phyloP scores from a whole-genome alignment of 495 filamentous ascomycete genomes.

The Neurospora cerealis region DNA sequence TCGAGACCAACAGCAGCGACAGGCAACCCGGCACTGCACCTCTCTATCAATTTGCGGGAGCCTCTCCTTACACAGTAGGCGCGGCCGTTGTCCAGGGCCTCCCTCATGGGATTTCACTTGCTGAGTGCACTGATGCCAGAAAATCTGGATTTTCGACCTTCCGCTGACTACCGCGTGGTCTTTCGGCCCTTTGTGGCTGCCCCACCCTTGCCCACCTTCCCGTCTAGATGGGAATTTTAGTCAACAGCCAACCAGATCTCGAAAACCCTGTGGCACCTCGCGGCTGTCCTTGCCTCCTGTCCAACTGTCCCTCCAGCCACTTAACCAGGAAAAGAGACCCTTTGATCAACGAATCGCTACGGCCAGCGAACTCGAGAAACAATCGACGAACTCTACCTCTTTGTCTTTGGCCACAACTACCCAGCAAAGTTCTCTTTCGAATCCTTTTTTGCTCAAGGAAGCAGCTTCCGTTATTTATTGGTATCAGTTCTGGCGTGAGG shows the following conservation, averaged over 20 bases:
- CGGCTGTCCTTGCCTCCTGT: background rate
- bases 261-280: background rate
- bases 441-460: background rate
- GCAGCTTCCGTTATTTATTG: background rate
- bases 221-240: background rate
- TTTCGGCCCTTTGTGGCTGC: background rate
- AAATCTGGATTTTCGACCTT: background rate
- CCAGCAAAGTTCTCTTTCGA: background rate
- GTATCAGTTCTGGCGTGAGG: background rate
- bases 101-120: background rate
- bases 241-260: constrained; percentile 1
- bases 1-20: background rate
- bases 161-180: background rate
- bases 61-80: background rate
- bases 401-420: background rate
- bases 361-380: background rate
- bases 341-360: background rate
- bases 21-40: background rate
- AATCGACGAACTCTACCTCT: background rate
- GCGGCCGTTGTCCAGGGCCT: background rate
- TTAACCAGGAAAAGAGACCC: background rate
- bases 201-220: constrained; percentile 4
- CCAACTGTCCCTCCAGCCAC: background rate
- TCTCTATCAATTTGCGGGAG: background rate
- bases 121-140: background rate